Conservation (phyloP, 352 stramenopile species). For the Globisporangium ultimum region DNA sequence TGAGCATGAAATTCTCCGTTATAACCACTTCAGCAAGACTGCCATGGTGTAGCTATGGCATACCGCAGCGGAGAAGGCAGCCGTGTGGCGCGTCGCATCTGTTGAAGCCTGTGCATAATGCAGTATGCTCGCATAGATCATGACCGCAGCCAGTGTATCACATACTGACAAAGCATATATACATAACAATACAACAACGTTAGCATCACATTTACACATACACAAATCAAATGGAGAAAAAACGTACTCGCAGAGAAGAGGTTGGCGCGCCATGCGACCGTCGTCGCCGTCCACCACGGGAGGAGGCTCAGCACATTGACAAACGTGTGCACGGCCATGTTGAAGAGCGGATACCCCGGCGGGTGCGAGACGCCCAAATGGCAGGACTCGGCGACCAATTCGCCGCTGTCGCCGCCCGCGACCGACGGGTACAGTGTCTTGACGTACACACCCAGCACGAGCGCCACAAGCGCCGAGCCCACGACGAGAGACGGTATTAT, state of each 20-base stretch:
- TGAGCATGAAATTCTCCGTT: too few relatives aligned
- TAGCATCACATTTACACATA: conserved; percentile 1
- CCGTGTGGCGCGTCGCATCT: conserved; percentile 18
- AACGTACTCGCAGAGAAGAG: conserved; percentile 72
- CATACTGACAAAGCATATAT: conserved; percentile 31
- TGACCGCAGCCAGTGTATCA: conserved; percentile 40
- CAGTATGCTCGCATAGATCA: conserved; percentile 59
- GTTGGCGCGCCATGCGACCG: conserved; percentile 86
- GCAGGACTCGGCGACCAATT: conserved; percentile 94
- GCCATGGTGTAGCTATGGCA: not conserved
- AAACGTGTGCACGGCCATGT: conserved; percentile 80
- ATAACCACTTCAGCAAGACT: too few relatives aligned
- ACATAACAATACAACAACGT: conserved; percentile 2
- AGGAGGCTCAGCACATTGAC: conserved; percentile 28
- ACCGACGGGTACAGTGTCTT: conserved; percentile 84
- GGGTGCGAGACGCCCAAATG: conserved; percentile 91
- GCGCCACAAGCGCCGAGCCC: conserved; percentile 1
- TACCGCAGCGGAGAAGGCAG: conserved; percentile 55
- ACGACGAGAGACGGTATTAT: not conserved
- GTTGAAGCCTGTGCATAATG: conserved; percentile 26
- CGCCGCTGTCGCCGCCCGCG: conserved; percentile 88
- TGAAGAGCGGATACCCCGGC: conserved; percentile 94
- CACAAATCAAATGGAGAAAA: not conserved
- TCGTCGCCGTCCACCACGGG: conserved; percentile 1
- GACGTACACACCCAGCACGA: conserved; percentile 64